These are phyloP conservation scores for Tuber brumale DNA, from an alignment of 495 filamentous ascomycete genomes.

Conservation along the genomic window DNA sequence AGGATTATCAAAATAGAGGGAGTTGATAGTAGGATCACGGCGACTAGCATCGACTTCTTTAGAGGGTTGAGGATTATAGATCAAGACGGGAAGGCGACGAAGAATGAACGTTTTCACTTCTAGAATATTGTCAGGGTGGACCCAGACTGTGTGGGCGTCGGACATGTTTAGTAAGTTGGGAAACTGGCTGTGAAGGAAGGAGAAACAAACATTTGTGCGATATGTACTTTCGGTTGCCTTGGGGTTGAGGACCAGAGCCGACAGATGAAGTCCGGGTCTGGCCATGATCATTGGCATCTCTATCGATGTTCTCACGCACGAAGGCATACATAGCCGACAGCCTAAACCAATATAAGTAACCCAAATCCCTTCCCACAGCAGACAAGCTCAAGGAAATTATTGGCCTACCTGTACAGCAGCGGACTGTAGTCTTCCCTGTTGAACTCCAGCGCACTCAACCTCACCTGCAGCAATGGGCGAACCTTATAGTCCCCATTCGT, in stretches of 20 bases:
- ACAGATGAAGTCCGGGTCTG: constrained; percentile 45
- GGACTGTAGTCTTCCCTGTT: constrained; percentile 94
- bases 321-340: constrained; percentile 94
- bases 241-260: constrained; percentile 50
- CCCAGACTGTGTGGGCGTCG: constrained; percentile 60
- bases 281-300: constrained; percentile 43
- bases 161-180: constrained; percentile 17
- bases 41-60: constrained; percentile 68
- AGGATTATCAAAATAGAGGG: constrained; percentile 87
- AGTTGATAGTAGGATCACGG: constrained; percentile 84
- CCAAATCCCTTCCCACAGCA: not conserved
- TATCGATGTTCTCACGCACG: constrained; percentile 71
- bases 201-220: constrained; percentile 69
- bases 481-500: constrained; percentile 65
- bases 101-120: constrained; percentile 94
- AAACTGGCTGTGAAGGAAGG: not conserved
- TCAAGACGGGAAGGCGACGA: constrained; percentile 77
- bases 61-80: constrained; percentile 80
- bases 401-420: constrained; percentile 60
- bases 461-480: constrained; percentile 80
- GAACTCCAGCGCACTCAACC: constrained; percentile 77
- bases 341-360: constrained; percentile 35
- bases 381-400: constrained; percentile 8
- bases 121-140: constrained; percentile 86
- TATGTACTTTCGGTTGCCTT: constrained; percentile 53